A percentile compares a stretch with the other conserved stretches of the same genome.
These are phyloP conservation scores for Filobasidium uniguttulatum DNA, from an alignment of 1,284 basidiomycete genomes.

Conservation along the genomic window DNA sequence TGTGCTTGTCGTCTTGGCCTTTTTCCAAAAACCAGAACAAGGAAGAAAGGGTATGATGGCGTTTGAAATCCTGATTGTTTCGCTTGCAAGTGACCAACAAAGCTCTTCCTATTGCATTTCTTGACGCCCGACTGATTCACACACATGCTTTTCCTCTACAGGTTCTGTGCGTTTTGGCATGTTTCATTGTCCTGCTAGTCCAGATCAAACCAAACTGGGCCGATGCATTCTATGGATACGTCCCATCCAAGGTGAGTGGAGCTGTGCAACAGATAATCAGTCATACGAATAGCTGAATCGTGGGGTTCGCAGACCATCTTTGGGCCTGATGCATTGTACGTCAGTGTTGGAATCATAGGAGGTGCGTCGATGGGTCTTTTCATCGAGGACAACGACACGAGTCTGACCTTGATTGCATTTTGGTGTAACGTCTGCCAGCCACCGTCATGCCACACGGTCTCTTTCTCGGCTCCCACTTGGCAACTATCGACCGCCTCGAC, in stretches of 20 bases:
- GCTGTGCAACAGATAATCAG: neutral
- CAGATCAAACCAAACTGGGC: slow-evolving; percentile 63
- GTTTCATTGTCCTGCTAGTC: slow-evolving; percentile 67
- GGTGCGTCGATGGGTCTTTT: slow-evolving; percentile 17
- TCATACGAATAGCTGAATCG: neutral
- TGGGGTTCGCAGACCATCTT: slow-evolving; percentile 23
- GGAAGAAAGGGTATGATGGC: slow-evolving; percentile 39
- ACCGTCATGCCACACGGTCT: slow-evolving; percentile 81
- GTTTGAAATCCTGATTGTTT: slow-evolving; percentile 62
- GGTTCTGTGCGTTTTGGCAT: slow-evolving; percentile 67
- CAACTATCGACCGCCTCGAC: slow-evolving; percentile 56
- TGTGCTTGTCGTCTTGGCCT: slow-evolving; percentile 49
- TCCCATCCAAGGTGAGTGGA: slow-evolving; percentile 52
- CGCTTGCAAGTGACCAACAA: slow-evolving; percentile 38
- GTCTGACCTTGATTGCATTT: no score
- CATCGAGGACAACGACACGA: no score
- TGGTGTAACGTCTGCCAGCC: slow-evolving; percentile 43
- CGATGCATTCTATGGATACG: slow-evolving; percentile 65
- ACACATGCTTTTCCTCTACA: slow-evolving; percentile 24
- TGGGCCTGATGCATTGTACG: slow-evolving; percentile 50
- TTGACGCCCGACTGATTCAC: neutral
- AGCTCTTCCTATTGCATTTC: slow-evolving; percentile 3
- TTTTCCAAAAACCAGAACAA: slow-evolving; percentile 28
- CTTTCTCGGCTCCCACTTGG: slow-evolving; percentile 73
- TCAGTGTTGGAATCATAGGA: slow-evolving; percentile 48